Conservation (phyloP, 2,329 filamentous ascomycete species). For the Aaosphaeria pasadenensis region DNA sequence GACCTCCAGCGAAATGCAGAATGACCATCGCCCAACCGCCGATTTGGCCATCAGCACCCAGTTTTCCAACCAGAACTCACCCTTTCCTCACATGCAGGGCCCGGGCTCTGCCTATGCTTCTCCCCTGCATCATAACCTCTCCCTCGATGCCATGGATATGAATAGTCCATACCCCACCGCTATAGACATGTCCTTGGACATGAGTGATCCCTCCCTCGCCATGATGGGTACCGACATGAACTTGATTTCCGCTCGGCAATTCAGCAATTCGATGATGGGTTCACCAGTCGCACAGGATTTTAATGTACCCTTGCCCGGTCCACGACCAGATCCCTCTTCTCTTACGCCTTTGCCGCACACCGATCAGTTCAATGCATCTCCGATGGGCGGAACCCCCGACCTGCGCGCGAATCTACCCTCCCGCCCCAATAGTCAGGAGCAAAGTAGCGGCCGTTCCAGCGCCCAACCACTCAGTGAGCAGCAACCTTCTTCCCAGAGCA, state of each 20-base stretch:
- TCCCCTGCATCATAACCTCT: constrained; percentile 35
- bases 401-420: constrained; percentile 19
- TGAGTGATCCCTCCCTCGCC: constrained; percentile 33
- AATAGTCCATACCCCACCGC: constrained; percentile 39
- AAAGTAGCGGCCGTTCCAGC: constrained; percentile 20
- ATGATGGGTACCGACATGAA: constrained; percentile 37
- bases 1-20: constrained; percentile 17
- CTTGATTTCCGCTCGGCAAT: constrained; percentile 41
- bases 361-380: constrained; percentile 22
- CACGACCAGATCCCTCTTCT: constrained; percentile 26
- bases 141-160: constrained; percentile 43
- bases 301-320: constrained; percentile 26
- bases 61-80: constrained; percentile 32
- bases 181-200: constrained; percentile 45
- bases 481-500: constrained; percentile 13
- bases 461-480: constrained; percentile 23
- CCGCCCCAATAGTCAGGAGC: constrained; percentile 25
- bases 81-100: constrained; percentile 37
- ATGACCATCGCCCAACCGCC: constrained; percentile 18
- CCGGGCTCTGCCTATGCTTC: constrained; percentile 44
- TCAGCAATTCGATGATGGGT: constrained; percentile 35
- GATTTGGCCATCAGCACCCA: constrained; percentile 42
- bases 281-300: constrained; percentile 41
- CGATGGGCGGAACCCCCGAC: constrained; percentile 27
- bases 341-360: constrained; percentile 13